Base-by-base conservation (phyloP, 805 yeast genomes). In the Kluyveromyces siamensis region DNA sequence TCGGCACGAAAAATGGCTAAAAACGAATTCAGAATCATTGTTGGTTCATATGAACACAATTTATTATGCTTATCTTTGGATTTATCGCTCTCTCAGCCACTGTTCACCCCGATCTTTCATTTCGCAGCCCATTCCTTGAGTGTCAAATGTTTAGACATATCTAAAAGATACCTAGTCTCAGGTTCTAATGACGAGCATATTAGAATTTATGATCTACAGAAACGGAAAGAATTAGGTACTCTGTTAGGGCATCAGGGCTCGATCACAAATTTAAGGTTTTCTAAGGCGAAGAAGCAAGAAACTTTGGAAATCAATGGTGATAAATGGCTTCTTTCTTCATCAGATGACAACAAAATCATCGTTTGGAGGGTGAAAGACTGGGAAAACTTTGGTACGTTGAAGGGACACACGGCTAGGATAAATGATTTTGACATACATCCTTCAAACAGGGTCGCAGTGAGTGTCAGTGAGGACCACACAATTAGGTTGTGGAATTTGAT, bases 301-400 rank as follows among this genome's bases (percentile, higher is more conserved):
- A 55, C 54, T 9, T 53, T 41, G 14, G 44, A 42, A 17, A 65
- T 52, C 45, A 55, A 63, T 3, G 57, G 57, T 8, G 59, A 57
- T 40, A 88, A 83, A 61, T 93, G 99, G 99, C 73, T 93, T 36
- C 69, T 93, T 25, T 84, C 95, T 11, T 96, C 93, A 1, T 85
- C 90, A 2, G 96, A 86, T 41, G 98, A 93, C 63, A 95, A 96
- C 21, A 83, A 81, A 51, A 81, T 93, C 43, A 79, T 88, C 46
- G 77, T 93, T 40, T 93, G 99, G 99, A 75, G 98, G 66, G 85
- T 93, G 2, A 88, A 87, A 65, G 99, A 93, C 68, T 93, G 99
- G 99, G 98, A 93, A 62, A 75, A 81, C 40, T 82, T 87, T 63
- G 95, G 93, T 5, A 80, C 83, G 13, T 72, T 93, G 65, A 89